Percentiles rank a stretch among this genome's conserved stretches.
Evolutionary conservation across 768 basidiomycete species (phyloP).

Genomic region (Mycena rebaudengoi): DNA sequence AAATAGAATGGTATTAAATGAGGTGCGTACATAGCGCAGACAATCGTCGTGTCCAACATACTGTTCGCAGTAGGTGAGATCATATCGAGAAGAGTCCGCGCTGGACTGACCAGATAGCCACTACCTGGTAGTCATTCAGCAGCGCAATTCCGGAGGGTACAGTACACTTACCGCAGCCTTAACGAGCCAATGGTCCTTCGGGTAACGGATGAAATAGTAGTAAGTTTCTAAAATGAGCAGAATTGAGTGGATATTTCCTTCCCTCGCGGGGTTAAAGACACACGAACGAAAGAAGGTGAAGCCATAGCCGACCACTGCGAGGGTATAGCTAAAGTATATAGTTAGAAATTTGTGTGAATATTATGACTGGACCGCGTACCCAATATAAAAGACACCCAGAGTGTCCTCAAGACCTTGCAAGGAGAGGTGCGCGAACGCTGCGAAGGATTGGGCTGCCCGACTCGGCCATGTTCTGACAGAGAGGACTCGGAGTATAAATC

Average conservation of each 20-base stretch:
- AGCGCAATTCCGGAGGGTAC: too few relatives aligned
- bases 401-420: slow-evolving; percentile 30
- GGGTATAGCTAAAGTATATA: slow-evolving; percentile 40
- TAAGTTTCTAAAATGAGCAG: slow-evolving; percentile 36
- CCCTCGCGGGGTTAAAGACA: too few relatives aligned
- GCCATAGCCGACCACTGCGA: slow-evolving; percentile 35
- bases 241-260: background rate
- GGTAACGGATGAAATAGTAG: slow-evolving; percentile 35
- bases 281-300: slow-evolving; percentile 43
- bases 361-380: slow-evolving; percentile 14
- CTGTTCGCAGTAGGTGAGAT: slow-evolving; percentile 6
- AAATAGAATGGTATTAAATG: background rate
- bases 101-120: slow-evolving; percentile 23
- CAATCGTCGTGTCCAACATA: slow-evolving; percentile 28
- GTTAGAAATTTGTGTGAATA: too few relatives aligned
- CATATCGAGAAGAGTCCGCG: background rate
- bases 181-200: slow-evolving; percentile 25
- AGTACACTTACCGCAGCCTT: slow-evolving; percentile 32
- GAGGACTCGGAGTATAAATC: too few relatives aligned
- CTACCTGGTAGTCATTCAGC: slow-evolving; percentile 20
- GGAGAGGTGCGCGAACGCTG: slow-evolving; percentile 10
- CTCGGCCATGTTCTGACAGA: too few relatives aligned
- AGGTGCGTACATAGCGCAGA: slow-evolving; percentile 34
- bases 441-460: too few relatives aligned
- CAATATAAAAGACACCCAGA: slow-evolving; percentile 38